These are phyloP conservation scores for Penicillium sp. DNA, from an alignment of 2,329 filamentous ascomycete genomes.

Conservation along the genomic window DNA sequence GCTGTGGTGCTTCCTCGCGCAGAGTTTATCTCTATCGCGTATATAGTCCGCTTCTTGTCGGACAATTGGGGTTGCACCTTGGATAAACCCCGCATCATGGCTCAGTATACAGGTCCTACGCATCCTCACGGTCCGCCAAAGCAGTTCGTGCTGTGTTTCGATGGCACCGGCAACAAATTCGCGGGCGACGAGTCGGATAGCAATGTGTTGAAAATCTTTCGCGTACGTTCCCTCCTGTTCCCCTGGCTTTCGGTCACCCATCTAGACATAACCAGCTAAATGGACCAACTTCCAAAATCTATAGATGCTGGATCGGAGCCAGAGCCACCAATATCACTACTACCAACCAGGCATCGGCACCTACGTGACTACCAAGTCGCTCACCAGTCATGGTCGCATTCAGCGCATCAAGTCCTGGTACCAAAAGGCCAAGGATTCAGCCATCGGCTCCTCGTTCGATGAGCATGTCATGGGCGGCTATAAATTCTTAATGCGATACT, in stretches of 20 bases:
- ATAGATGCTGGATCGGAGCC: conserved; percentile 47
- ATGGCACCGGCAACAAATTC: conserved; percentile 52
- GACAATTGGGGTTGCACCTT: neutral
- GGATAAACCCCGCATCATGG: conserved; percentile 15
- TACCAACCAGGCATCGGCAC: conserved; percentile 52
- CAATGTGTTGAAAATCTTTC: conserved; percentile 53
- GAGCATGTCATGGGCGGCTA: conserved; percentile 84
- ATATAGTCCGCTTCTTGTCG: conserved; percentile 16
- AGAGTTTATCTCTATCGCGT: neutral
- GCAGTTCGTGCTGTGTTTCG: conserved; percentile 49
- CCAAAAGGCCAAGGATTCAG: conserved; percentile 62
- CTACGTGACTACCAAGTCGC: conserved; percentile 45
- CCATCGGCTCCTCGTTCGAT: conserved; percentile 77
- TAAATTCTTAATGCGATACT: conserved; percentile 76
- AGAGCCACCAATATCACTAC: conserved; percentile 47
- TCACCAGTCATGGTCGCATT: conserved; percentile 40
- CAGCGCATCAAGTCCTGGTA: conserved; percentile 59
- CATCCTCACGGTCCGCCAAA: conserved; percentile 33
- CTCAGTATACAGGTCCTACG: conserved; percentile 19
- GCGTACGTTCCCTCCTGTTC: conserved; percentile 35
- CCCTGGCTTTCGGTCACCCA: neutral
- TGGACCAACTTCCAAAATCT: neutral
- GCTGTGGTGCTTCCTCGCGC: conserved; percentile 11
- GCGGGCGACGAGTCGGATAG: conserved; percentile 50
- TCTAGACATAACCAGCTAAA: neutral